Base-by-base conservation (phyloP, 805 yeast species). In the Tetrapisispora pingtungensis region DNA sequence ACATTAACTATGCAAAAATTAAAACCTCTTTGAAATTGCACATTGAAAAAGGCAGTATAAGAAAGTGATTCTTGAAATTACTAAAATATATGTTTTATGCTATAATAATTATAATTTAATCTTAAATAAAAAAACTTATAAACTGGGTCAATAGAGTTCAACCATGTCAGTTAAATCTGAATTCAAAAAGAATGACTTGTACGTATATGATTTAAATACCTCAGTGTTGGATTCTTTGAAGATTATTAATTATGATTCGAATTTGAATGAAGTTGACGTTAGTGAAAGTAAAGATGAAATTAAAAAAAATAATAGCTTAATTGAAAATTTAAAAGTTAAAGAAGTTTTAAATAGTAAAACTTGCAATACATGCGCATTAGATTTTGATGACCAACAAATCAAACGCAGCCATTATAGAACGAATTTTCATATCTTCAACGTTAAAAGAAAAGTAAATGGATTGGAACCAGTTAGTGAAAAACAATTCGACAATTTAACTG, bases 351-450 rank as follows among this genome's bases (percentile, higher is more conserved):
- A 36, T 7, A 27, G 32, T 7, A 22, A 49, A 12, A 46, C 40
- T 30, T 58, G 69, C 42, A 45, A 46, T 19, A 49, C 56, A 17
- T 65, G 69, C 46, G 46, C 42, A 7, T n/a, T 48, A 0, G 49
- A 46, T n/a, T 55, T 64, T 10, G 32, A 36, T 14, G 42, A 46
- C 22, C 45, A 43, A 31, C 43, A 45, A 5, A 35, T 36, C 7
- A 51, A 61, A 31, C 66, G 69, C 46, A 60, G 55, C 3, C 84
- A 79, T 53, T 80, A 71, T 61, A 77, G 75, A 52, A 67, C 79
- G 0, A 85, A 80, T 52, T 67, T 71, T 19, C 80, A 81, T 54
- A 68, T 76, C 33, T 69, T 71, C 54, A 85, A 85, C 56, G 49
- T 75, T 43, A 80, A 80, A 57, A 67, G 89, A 44, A 57, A 66